phyloP scores from a whole-genome alignment of 148 eudicot species.

The Rhododendron henanense region DNA sequence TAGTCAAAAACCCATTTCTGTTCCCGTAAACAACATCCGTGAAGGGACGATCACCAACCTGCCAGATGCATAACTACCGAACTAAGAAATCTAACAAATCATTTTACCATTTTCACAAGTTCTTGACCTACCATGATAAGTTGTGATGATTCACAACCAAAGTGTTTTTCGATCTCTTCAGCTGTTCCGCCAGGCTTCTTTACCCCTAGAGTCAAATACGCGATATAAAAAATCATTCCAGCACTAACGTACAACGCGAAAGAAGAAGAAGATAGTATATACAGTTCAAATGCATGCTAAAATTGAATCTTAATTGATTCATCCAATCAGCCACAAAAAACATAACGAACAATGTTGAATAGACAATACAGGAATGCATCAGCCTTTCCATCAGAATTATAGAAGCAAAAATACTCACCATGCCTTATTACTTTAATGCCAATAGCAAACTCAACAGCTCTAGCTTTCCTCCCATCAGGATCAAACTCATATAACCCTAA shows the following conservation, averaged over 20 bases:
- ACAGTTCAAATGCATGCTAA: background rate
- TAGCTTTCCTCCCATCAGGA: constrained; percentile 66
- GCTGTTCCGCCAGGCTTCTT: constrained; percentile 89
- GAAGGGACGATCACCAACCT: constrained; percentile 89
- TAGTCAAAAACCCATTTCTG: constrained; percentile 73
- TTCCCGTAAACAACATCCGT: constrained; percentile 87
- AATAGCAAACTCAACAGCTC: constrained; percentile 48
- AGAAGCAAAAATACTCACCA: constrained; percentile 27
- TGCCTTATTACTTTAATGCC: constrained; percentile 79
- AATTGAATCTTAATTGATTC: background rate
- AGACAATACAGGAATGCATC: background rate
- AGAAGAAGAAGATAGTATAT: background rate
- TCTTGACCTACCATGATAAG: constrained; percentile 56
- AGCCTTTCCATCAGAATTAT: background rate
- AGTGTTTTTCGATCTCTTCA: constrained; percentile 63
- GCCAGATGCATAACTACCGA: constrained; percentile 9
- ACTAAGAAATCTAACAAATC: background rate
- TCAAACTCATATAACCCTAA: constrained; percentile 69
- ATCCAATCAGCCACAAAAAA: background rate
- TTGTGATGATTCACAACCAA: constrained; percentile 51
- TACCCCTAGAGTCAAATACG: constrained; percentile 33
- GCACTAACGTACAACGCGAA: background rate
- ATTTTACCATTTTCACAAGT: background rate
- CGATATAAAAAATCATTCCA: background rate
- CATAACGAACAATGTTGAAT: background rate